Evolutionary conservation across 2,329 filamentous ascomycete genomes (phyloP).

Genomic region (Aspergillus clavatus): DNA sequence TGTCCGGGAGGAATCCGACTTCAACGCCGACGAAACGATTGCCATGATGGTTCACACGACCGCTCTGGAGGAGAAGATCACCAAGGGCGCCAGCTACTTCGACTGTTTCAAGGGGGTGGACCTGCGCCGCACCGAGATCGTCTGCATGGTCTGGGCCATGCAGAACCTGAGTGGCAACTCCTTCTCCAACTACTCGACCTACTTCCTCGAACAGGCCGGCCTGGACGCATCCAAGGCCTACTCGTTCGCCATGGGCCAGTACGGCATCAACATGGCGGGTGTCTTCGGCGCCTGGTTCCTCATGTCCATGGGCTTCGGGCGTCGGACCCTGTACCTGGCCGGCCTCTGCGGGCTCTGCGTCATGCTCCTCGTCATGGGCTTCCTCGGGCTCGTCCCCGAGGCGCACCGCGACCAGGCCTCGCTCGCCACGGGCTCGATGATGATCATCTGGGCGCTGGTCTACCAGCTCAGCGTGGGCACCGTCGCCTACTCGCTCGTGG

Average conservation of each 20-base stretch:
- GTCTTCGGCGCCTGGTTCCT: constrained; percentile 78
- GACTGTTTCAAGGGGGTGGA: constrained; percentile 83
- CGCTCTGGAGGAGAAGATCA: constrained; percentile 71
- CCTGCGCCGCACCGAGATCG: constrained; percentile 70
- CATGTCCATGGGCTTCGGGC: constrained; percentile 70
- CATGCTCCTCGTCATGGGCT: constrained; percentile 80
- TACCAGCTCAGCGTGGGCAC: constrained; percentile 88
- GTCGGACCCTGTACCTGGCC: constrained; percentile 69
- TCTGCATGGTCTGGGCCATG: constrained; percentile 61
- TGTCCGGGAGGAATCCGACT: constrained; percentile 55
- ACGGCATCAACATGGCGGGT: constrained; percentile 69
- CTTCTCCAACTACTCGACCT: constrained; percentile 61
- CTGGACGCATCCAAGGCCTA: constrained; percentile 48
- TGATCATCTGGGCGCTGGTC: constrained; percentile 74
- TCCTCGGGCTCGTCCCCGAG: constrained; percentile 68
- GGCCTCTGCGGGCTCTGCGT: constrained; percentile 67
- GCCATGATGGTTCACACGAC: constrained; percentile 93
- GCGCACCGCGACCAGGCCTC: constrained; percentile 57
- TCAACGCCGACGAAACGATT: constrained; percentile 77
- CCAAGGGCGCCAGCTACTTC: constrained; percentile 65
- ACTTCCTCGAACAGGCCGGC: constrained; percentile 55
- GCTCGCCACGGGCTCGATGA: constrained; percentile 76
- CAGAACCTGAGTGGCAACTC: constrained; percentile 62
- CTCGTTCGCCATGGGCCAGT: constrained; percentile 55
- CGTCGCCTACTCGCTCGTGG: constrained; percentile 82